Evolutionary conservation across 2,329 filamentous ascomycete species (phyloP).

Genomic region (Elsinoe batatas): DNA sequence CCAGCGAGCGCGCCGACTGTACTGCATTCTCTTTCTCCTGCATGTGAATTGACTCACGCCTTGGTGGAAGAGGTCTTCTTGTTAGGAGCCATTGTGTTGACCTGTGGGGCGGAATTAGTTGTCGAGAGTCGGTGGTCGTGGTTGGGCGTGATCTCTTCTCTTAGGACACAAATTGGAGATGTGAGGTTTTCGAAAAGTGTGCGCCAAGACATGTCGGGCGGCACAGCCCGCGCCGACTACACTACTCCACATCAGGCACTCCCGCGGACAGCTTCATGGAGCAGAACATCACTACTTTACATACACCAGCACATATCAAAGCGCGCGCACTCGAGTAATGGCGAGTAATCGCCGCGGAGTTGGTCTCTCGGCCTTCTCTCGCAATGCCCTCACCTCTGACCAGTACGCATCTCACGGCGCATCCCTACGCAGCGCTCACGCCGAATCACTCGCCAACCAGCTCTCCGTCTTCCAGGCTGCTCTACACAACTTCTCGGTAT

Average conservation of each 20-base stretch:
- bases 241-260: background rate
- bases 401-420: slow-evolving; percentile 88
- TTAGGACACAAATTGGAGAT: slow-evolving; percentile 15
- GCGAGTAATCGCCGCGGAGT: slow-evolving; percentile 61
- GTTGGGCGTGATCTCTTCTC: slow-evolving; percentile 14
- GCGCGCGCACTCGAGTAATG: slow-evolving; percentile 25
- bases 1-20: slow-evolving; percentile 83
- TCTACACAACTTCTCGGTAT: slow-evolving; percentile 88
- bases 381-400: slow-evolving; percentile 70
- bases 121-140: slow-evolving; percentile 17
- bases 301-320: background rate
- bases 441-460: slow-evolving; percentile 79
- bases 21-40: slow-evolving; percentile 44
- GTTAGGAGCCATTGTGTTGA: slow-evolving; percentile 44
- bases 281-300: background rate
- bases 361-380: slow-evolving; percentile 82
- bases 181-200: slow-evolving; percentile 11
- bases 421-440: slow-evolving; percentile 72
- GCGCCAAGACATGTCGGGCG: slow-evolving; percentile 2
- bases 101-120: slow-evolving; percentile 22
- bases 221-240: background rate
- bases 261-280: background rate
- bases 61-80: slow-evolving; percentile 36
- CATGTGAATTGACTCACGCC: slow-evolving; percentile 43
- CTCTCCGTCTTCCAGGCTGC: slow-evolving; percentile 92